Conservation (phyloP, 768 basidiomycete species). For the Coprinopsis marcescibilis region DNA sequence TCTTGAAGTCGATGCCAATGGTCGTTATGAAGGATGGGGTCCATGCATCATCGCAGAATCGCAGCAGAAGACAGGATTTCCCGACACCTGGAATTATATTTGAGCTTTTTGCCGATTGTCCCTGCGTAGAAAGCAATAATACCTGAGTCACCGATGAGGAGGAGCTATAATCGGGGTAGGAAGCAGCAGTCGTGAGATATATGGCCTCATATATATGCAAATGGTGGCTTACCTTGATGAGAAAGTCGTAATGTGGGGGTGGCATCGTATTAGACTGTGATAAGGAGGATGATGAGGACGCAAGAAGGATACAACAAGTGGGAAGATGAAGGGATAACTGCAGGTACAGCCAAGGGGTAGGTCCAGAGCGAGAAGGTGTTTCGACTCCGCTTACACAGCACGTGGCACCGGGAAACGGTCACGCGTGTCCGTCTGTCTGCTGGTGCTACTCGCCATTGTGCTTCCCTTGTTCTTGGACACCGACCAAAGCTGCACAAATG, state of each 20-base stretch:
- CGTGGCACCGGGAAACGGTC: conserved; percentile 1
- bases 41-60: conserved; percentile 99
- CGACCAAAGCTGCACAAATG: conserved; percentile 3
- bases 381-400: conserved; percentile 3
- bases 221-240: conserved; percentile 70
- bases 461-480: too few relatives aligned
- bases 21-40: conserved; percentile 99
- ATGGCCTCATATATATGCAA: background rate
- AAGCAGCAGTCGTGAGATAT: background rate
- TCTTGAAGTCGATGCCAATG: conserved; percentile 99
- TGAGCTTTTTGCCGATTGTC: background rate
- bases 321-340: background rate
- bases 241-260: conserved; percentile 94
- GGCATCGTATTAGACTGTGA: conserved; percentile 68
- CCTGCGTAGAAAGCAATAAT: conserved; percentile 12
- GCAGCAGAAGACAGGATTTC: conserved; percentile 91
- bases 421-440: background rate
- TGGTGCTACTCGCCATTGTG: background rate
- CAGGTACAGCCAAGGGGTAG: background rate
- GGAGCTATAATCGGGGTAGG: conserved; percentile 48
- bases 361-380: background rate
- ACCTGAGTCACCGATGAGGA: conserved; percentile 97
- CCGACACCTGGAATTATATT: conserved; percentile 68
- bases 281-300: conserved; percentile 6
- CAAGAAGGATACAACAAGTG: background rate